Conservation (phyloP, 306 rosid species). For the Pachyrhizus erosus region DNA sequence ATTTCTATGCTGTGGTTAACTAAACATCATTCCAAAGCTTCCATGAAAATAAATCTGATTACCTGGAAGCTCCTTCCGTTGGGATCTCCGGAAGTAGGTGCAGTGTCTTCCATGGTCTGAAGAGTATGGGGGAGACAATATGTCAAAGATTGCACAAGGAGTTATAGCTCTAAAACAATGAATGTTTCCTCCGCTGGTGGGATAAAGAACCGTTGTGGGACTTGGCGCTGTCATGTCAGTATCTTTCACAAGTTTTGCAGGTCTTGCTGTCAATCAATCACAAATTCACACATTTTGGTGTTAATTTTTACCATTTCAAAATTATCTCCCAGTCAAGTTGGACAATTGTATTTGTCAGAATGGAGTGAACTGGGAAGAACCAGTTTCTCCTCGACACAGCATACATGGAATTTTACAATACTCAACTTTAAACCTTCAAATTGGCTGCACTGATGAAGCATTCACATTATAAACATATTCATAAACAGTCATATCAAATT, state of each 20-base stretch:
- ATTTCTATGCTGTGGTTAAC: slow-evolving; percentile 1
- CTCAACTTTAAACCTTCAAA: not conserved
- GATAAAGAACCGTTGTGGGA: slow-evolving; percentile 85
- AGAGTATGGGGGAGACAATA: slow-evolving; percentile 90
- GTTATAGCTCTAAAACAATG: slow-evolving; percentile 88
- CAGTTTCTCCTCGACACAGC: too few relatives aligned
- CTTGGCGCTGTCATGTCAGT: slow-evolving; percentile 80
- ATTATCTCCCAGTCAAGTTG: too few relatives aligned
- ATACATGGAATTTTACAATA: not conserved
- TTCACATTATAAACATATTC: not conserved
- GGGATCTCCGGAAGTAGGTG: slow-evolving; percentile 82
- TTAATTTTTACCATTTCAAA: not conserved
- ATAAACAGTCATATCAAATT: not conserved
- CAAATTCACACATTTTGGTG: slow-evolving; percentile 40
- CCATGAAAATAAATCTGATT: slow-evolving; percentile 11
- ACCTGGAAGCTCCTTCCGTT: slow-evolving; percentile 78
- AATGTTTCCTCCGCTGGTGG: slow-evolving; percentile 90
- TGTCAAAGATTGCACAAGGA: slow-evolving; percentile 95
- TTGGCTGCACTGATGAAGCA: not conserved
- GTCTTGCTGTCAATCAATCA: slow-evolving; percentile 71
- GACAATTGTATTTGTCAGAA: too few relatives aligned
- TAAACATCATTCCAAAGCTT: not conserved
- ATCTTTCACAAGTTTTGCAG: slow-evolving; percentile 81
- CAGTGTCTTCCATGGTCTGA: slow-evolving; percentile 86
- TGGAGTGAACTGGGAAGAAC: too few relatives aligned